Conservation (phyloP, 768 basidiomycete species). For the Amanita rubescens region DNA sequence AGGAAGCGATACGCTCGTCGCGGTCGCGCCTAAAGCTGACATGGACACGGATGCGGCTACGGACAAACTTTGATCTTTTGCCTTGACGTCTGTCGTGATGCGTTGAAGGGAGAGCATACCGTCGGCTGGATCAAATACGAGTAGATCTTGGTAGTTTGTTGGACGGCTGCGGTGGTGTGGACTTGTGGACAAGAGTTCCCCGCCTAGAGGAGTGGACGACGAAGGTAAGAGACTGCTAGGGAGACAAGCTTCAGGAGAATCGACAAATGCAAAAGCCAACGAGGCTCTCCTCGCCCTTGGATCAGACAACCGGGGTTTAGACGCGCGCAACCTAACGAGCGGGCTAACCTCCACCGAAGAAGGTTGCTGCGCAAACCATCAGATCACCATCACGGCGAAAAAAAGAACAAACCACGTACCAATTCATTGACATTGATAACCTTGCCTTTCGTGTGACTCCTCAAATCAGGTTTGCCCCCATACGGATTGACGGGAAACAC, state of each 20-base stretch:
- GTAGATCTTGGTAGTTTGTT: slow-evolving; percentile 53
- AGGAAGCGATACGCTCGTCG: slow-evolving; percentile 58
- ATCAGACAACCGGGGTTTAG: slow-evolving; percentile 19
- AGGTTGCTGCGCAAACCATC: slow-evolving; percentile 31
- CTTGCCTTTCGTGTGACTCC: slow-evolving; percentile 51
- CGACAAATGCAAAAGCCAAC: slow-evolving; percentile 51
- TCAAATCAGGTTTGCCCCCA: slow-evolving; percentile 58
- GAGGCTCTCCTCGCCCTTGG: slow-evolving; percentile 27
- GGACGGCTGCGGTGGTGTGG: slow-evolving; percentile 25
- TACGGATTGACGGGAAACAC: slow-evolving; percentile 73
- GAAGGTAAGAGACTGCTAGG: slow-evolving; percentile 31
- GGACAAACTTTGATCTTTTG: slow-evolving; percentile 16
- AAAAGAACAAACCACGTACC: slow-evolving; percentile 25
- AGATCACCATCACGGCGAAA: background rate
- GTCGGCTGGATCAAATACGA: slow-evolving; percentile 58
- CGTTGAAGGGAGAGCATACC: slow-evolving; percentile 50
- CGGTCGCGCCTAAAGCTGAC: slow-evolving; percentile 18
- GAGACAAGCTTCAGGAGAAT: slow-evolving; percentile 24
- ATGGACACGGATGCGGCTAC: slow-evolving; percentile 22
- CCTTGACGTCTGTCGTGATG: slow-evolving; percentile 35
- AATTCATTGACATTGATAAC: slow-evolving; percentile 47
- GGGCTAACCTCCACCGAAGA: slow-evolving; percentile 48
- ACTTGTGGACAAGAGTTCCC: slow-evolving; percentile 18
- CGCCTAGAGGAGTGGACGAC: slow-evolving; percentile 9
- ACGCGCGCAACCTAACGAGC: slow-evolving; percentile 43